Conservation (phyloP, 2,329 filamentous ascomycete species). For the Botrytis squamosa region DNA sequence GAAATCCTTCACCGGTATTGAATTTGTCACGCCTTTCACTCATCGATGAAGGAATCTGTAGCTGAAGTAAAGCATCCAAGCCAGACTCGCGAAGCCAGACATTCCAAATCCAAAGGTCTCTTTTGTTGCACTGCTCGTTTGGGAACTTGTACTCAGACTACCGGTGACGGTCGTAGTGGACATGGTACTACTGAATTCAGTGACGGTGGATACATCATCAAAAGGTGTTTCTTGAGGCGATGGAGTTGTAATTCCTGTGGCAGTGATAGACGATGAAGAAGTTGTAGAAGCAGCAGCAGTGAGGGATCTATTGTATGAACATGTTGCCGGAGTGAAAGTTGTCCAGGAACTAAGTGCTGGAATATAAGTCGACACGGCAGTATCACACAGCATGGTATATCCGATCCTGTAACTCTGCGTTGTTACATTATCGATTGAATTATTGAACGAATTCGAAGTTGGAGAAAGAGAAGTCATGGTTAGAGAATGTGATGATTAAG, state of each 20-base stretch:
- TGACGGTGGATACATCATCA: slow-evolving; percentile 13
- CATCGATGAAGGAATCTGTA: slow-evolving; percentile 9
- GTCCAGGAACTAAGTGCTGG: slow-evolving; percentile 11
- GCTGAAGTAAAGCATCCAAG: slow-evolving; percentile 19
- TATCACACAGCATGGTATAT: slow-evolving; percentile 18
- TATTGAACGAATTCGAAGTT: neutral
- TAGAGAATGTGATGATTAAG: neutral
- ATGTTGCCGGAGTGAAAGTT: slow-evolving; percentile 18
- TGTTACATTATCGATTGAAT: neutral
- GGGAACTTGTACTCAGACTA: slow-evolving; percentile 9
- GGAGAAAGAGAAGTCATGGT: neutral
- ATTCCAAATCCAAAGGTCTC: neutral
- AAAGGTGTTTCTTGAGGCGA: neutral
- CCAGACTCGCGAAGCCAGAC: neutral
- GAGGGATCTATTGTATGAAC: slow-evolving; percentile 1
- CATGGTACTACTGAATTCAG: slow-evolving; percentile 13
- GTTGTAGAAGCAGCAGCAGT: neutral
- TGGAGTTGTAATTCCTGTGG: neutral
- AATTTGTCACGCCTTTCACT: neutral
- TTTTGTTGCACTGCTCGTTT: slow-evolving; percentile 1
- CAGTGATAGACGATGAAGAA: neutral
- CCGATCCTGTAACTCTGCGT: neutral
- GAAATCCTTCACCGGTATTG: neutral
- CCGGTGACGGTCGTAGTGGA: slow-evolving; percentile 18
- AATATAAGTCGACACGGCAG: slow-evolving; percentile 15